phyloP scores from a whole-genome alignment of 805 yeast species.

The Dipodascus geniculatus region DNA sequence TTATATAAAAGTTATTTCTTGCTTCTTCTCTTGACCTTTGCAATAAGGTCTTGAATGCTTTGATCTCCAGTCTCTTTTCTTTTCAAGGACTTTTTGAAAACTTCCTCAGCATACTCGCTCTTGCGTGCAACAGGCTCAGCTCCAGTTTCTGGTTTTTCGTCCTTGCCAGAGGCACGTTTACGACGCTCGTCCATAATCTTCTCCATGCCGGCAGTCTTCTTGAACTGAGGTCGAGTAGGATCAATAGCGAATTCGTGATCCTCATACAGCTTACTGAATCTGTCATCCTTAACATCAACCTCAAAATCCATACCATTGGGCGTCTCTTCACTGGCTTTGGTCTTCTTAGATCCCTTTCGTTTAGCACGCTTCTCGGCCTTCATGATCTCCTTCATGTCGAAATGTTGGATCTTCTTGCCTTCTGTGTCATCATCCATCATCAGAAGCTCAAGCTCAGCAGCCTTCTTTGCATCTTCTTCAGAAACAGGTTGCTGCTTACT shows the following conservation, averaged over 20 bases:
- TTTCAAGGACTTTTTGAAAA: background rate
- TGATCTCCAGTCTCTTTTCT: background rate
- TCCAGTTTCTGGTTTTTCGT: constrained; percentile 2
- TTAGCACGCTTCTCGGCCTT: constrained; percentile 52
- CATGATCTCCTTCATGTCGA: constrained; percentile 65
- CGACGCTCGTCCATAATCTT: constrained; percentile 63
- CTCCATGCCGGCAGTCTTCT: constrained; percentile 79
- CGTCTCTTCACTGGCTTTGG: constrained; percentile 30
- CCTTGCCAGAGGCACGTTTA: constrained; percentile 14
- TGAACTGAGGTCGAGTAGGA: constrained; percentile 83
- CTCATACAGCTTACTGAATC: constrained; percentile 76
- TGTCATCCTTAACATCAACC: constrained; percentile 67
- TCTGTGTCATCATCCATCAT: constrained; percentile 50
- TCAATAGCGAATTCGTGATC: constrained; percentile 90
- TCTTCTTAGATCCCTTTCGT: constrained; percentile 29
- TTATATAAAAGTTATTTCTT: too few relatives aligned
- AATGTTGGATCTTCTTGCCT: constrained; percentile 42
- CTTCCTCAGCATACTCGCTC: background rate
- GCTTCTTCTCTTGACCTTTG: background rate
- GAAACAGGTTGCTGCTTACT: constrained; percentile 13
- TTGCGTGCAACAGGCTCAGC: background rate
- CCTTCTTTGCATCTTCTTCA: constrained; percentile 32
- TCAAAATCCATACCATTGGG: constrained; percentile 34
- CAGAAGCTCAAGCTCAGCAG: constrained; percentile 63
- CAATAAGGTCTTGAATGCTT: background rate